Percentiles rank a stretch among this genome's conserved stretches.
Evolutionary conservation across 1,139 yeast genomes (phyloP).

Genomic region (Debaryomyces sp.): DNA sequence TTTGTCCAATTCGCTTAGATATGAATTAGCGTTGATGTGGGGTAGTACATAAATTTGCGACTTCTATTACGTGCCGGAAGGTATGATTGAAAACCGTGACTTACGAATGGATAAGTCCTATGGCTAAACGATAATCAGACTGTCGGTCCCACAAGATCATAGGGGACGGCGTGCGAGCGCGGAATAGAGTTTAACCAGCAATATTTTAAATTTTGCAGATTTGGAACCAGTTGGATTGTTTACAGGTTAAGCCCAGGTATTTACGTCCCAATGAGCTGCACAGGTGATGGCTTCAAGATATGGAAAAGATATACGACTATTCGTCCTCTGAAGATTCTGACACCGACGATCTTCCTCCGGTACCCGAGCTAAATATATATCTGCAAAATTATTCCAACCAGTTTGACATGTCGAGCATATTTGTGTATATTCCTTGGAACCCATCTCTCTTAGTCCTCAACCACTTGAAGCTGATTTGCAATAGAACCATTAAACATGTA

Average conservation of each 20-base stretch:
- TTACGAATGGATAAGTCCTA: neutral
- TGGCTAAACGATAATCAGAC: neutral
- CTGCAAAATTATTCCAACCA: constrained; percentile 17
- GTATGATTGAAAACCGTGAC: neutral
- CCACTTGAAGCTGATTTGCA: constrained; percentile 10
- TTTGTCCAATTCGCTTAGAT: neutral
- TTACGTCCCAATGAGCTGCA: neutral
- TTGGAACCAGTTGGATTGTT: neutral
- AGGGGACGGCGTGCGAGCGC: neutral
- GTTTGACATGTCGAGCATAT: constrained; percentile 14
- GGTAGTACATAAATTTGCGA: neutral
- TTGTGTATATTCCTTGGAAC: constrained; percentile 18
- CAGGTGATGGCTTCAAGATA: neutral
- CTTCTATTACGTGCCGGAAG: neutral
- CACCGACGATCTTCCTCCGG: neutral
- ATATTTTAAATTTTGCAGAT: neutral
- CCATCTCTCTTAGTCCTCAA: constrained; percentile 14
- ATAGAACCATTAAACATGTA: constrained; percentile 7
- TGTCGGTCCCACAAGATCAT: neutral
- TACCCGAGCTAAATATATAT: constrained; percentile 12
- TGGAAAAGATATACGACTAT: constrained; percentile 14
- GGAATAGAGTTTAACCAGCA: neutral
- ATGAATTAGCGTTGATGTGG: neutral
- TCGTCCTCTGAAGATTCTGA: constrained; percentile 13
- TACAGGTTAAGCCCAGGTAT: neutral